phyloP scores from a whole-genome alignment of 1,284 basidiomycete genomes.

The Irpex sp. region DNA sequence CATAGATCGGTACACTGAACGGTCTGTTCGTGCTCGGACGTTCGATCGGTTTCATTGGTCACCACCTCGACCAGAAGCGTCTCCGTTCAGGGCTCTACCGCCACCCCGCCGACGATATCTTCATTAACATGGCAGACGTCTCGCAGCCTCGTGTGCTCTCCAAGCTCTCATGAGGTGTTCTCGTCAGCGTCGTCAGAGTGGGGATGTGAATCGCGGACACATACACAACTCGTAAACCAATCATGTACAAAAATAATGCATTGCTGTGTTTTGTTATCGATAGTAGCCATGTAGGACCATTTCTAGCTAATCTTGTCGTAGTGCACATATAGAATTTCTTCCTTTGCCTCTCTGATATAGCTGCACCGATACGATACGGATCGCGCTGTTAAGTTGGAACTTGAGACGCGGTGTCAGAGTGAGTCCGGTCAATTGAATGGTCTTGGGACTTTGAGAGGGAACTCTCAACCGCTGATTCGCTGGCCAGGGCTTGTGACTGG shows the following conservation, averaged over 20 bases:
- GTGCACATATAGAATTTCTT: background rate
- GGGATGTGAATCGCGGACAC: background rate
- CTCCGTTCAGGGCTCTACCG: constrained; percentile 91
- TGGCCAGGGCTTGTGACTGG: too few species aligned
- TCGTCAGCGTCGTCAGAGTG: background rate
- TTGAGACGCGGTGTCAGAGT: background rate
- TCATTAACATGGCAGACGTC: constrained; percentile 83
- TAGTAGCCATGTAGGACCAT: constrained; percentile 5
- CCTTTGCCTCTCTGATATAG: background rate
- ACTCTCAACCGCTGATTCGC: too few species aligned
- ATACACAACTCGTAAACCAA: background rate
- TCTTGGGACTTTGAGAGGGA: background rate
- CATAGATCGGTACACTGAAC: constrained; percentile 84
- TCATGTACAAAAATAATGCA: background rate
- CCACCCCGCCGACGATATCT: constrained; percentile 85
- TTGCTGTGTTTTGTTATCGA: constrained; percentile 2
- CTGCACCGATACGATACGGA: too few species aligned
- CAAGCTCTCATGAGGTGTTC: constrained; percentile 36
- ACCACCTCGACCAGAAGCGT: constrained; percentile 94
- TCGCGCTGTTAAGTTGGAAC: background rate
- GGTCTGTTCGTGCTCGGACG: constrained; percentile 97
- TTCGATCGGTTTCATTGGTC: constrained; percentile 95
- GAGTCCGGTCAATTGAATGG: too few species aligned
- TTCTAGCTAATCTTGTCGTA: background rate
- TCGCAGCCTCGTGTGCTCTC: constrained; percentile 75